Evolutionary conservation across 768 basidiomycete species (phyloP).

Genomic region (Paxillus involutus): DNA sequence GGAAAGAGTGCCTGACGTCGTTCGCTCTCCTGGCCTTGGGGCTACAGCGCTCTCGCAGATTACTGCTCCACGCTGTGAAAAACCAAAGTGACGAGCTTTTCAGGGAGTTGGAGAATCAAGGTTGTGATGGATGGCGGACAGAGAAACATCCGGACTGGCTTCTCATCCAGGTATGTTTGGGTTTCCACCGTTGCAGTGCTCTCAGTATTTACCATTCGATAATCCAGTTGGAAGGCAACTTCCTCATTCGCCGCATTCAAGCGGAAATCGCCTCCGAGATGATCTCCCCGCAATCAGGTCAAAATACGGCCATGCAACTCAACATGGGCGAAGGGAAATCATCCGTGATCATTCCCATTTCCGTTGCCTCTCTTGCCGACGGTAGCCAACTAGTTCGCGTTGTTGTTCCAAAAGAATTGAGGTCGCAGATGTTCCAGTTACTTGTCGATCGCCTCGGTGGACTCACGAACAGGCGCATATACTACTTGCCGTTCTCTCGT

Average conservation of each 20-base stretch:
- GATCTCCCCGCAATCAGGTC: conserved; percentile 25
- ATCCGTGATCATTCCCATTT: conserved; percentile 37
- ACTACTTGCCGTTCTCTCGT: conserved; percentile 33
- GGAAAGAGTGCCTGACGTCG: conserved; percentile 28
- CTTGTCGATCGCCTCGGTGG: conserved; percentile 30
- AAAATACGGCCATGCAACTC: conserved; percentile 45
- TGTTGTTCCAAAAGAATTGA: conserved; percentile 32
- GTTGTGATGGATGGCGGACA: conserved; percentile 17
- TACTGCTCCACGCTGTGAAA: conserved; percentile 20
- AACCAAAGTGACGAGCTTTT: conserved; percentile 9
- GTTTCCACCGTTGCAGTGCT: not conserved
- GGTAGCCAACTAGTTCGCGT: conserved; percentile 30
- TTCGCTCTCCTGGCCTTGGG: conserved; percentile 29
- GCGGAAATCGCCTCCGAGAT: conserved; percentile 29
- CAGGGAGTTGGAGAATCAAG: conserved; percentile 17
- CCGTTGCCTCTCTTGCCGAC: conserved; percentile 24
- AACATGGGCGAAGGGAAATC: conserved; percentile 60
- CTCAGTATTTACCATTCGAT: not conserved
- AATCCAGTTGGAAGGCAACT: conserved; percentile 28
- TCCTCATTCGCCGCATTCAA: conserved; percentile 30
- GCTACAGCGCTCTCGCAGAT: conserved; percentile 36
- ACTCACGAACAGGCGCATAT: conserved; percentile 34
- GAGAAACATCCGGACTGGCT: conserved; percentile 17
- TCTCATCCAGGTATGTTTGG: conserved; percentile 16
- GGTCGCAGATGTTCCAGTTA: conserved; percentile 31